Base-by-base conservation (phyloP, 306 rosid species). In the Citrullus colocynthis region DNA sequence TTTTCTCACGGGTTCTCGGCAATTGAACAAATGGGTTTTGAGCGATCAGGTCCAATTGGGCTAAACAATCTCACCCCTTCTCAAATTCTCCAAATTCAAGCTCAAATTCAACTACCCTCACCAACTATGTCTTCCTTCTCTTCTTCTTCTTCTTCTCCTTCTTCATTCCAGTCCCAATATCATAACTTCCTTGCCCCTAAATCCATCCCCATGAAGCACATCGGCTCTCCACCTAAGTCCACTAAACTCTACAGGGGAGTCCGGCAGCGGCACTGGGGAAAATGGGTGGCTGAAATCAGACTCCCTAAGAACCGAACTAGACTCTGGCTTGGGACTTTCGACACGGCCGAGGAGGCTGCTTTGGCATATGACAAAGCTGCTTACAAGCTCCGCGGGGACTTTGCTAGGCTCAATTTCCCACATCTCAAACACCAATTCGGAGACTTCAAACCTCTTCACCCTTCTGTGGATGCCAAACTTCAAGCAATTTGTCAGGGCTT, bases 301-400 rank as follows among this genome's bases (percentile, higher is more conserved):
- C 97, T 92, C 76, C 99, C 97, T 0, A 90, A 79, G 86, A 95
- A 95, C 78, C 86, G 97, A 10, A 92, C 97, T 17, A 93, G 97
- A 13, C 97, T 95, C 65, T 95, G 97, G 97, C 96, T 95, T 0
- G 97, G 97, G 55, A 95, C 99, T n/a, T 95, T 92, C 12, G 96
- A 95, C 34, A 90, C 97, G 0, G 96, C 97, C 1, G 97, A 90
- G 76, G 97, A 91, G 73, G 99, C 99, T 0, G 97, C 97, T 18
- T 44, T 95, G 81, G 99, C 99, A 11, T 92, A 95, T 34, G 99
- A 95, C 34, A 86, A 80, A 72, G 99, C 97, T 6, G 93, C 99
- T 12, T 90, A 78, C 69, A 89, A 92, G 86, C 99, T 95, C 14
- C 84, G 99, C 16, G 97, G 99, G 4, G 97, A 92, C 2, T 88